Percentiles rank a stretch among this genome's conserved stretches.
Conservation (phyloP, 2,329 filamentous ascomycete species). For the Penicillium frequentans region DNA sequence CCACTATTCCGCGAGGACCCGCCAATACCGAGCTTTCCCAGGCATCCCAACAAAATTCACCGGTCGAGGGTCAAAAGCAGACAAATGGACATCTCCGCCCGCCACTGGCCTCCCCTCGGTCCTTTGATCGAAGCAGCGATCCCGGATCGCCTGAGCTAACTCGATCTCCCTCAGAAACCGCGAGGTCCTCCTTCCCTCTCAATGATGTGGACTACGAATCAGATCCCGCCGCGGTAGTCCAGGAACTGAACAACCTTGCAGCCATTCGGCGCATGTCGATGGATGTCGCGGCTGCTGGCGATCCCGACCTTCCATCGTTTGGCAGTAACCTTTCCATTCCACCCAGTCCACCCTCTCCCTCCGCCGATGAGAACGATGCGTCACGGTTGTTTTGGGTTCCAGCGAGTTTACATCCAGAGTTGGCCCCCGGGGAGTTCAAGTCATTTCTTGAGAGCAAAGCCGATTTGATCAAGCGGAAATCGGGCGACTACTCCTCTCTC, state of each 20-base stretch:
- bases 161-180: slow-evolving; percentile 55
- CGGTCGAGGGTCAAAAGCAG: slow-evolving; percentile 31
- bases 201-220: slow-evolving; percentile 89
- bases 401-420: slow-evolving; percentile 86
- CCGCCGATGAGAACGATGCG: slow-evolving; percentile 75
- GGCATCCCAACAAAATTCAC: slow-evolving; percentile 33
- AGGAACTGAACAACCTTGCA: slow-evolving; percentile 89
- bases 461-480: slow-evolving; percentile 82
- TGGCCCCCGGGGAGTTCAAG: slow-evolving; percentile 95
- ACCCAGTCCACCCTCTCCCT: slow-evolving; percentile 43
- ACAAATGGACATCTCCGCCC: slow-evolving; percentile 35
- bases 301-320: slow-evolving; percentile 55
- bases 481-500: slow-evolving; percentile 65
- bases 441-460: slow-evolving; percentile 93
- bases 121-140: slow-evolving; percentile 45
- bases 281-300: slow-evolving; percentile 70
- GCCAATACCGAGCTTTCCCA: slow-evolving; percentile 29
- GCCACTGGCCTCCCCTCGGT: slow-evolving; percentile 25
- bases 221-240: slow-evolving; percentile 82
- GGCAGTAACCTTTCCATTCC: slow-evolving; percentile 42
- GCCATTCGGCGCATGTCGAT: slow-evolving; percentile 91
- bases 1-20: slow-evolving; percentile 36
- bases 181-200: slow-evolving; percentile 66
- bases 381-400: slow-evolving; percentile 94
- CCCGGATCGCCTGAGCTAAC: slow-evolving; percentile 57